These are phyloP conservation scores for Epipyxis sp. DNA, from an alignment of 108 stramenopile genomes.

Conservation along the genomic window DNA sequence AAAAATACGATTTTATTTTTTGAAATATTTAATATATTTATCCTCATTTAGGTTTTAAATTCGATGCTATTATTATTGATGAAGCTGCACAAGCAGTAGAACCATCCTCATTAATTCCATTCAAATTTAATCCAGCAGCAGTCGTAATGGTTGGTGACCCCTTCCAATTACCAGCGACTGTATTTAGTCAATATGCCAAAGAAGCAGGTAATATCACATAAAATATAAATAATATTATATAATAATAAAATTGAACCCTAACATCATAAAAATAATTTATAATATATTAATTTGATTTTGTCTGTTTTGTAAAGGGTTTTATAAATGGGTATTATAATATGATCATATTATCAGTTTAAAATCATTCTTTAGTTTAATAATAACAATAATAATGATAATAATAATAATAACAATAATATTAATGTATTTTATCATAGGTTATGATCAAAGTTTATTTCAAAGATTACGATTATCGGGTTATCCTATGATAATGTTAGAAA, in stretches of 20 bases:
- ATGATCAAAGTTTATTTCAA: not conserved
- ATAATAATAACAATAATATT: too few relatives aligned
- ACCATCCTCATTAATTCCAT: slow-evolving; percentile 79
- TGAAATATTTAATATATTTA: slow-evolving; percentile 58
- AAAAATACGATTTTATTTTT: not conserved
- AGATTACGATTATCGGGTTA: not conserved
- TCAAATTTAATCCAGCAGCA: slow-evolving; percentile 81
- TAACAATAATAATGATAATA: slow-evolving; percentile 70
- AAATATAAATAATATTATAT: too few relatives aligned
- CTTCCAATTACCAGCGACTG: slow-evolving; percentile 88
- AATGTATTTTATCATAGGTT: slow-evolving; percentile 43
- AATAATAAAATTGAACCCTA: too few relatives aligned
- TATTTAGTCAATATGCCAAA: slow-evolving; percentile 33
- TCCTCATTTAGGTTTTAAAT: slow-evolving; percentile 71
- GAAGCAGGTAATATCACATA: not conserved
- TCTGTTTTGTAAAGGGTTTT: too few relatives aligned
- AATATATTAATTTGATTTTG: too few relatives aligned
- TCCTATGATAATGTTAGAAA: slow-evolving; percentile 71
- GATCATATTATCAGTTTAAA: slow-evolving; percentile 78
- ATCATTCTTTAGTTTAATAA: slow-evolving; percentile 72
- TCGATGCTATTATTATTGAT: slow-evolving; percentile 84
- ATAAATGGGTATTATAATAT: too few relatives aligned
- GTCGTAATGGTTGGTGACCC: slow-evolving; percentile 94
- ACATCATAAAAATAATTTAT: too few relatives aligned
- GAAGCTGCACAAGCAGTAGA: slow-evolving; percentile 90